A percentile compares a stretch with the other conserved stretches of the same genome.
Conservation (phyloP, 73 alveolate genomes). For the Symbiodinium pilosum region DNA sequence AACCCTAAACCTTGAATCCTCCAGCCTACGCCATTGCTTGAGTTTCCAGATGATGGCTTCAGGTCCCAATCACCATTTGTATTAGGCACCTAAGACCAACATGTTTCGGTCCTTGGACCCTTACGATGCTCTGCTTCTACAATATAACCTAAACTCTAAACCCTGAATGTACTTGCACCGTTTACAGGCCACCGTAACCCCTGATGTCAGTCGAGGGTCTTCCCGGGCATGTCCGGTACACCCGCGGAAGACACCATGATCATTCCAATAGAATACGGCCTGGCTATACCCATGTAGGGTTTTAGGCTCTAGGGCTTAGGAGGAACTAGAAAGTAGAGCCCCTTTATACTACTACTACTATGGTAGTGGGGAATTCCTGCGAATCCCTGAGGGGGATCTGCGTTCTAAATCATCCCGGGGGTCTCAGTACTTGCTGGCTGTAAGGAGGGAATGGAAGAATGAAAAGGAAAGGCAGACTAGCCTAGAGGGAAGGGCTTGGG, state of each 20-base stretch:
- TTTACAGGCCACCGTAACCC: too few species aligned
- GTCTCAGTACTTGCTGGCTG: neutral
- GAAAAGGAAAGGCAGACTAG: neutral
- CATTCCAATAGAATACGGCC: slow-evolving; percentile 93
- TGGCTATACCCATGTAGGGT: neutral
- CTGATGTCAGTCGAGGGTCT: neutral
- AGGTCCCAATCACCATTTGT: too few species aligned
- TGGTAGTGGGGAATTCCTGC: neutral
- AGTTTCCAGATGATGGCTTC: too few species aligned
- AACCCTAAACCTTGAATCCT: too few species aligned
- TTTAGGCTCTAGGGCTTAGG: neutral
- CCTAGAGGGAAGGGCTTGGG: neutral
- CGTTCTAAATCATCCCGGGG: too few species aligned
- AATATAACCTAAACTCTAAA: too few species aligned
- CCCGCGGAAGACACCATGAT: slow-evolving; percentile 84
- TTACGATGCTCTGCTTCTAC: too few species aligned
- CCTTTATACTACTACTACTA: neutral
- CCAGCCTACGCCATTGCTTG: too few species aligned
- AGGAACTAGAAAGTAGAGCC: neutral
- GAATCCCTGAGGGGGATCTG: neutral
- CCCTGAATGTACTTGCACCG: too few species aligned
- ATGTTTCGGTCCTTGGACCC: too few species aligned
- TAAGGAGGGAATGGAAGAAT: neutral
- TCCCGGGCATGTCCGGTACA: slow-evolving; percentile 87
- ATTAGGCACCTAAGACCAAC: too few species aligned